A percentile compares a stretch with the other conserved stretches of the same genome.
These are phyloP conservation scores for Eucalyptus albens DNA, from an alignment of 345 rosid genomes.

Conservation along the genomic window DNA sequence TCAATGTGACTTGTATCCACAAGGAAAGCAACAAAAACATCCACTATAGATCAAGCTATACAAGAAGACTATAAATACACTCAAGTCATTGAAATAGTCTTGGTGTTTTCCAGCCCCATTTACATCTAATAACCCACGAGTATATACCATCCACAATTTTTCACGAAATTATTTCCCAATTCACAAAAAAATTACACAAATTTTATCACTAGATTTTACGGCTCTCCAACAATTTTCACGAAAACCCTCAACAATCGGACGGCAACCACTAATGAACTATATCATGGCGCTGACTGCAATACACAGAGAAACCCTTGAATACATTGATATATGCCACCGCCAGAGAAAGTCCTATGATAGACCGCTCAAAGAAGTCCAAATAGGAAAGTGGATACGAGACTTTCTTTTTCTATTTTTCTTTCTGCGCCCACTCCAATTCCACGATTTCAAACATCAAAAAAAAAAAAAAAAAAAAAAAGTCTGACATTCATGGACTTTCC, in stretches of 20 bases:
- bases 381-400: background rate
- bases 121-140: background rate
- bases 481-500: background rate
- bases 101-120: background rate
- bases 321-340: background rate
- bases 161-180: no score
- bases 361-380: background rate
- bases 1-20: background rate
- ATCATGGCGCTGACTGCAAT: background rate
- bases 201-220: no score
- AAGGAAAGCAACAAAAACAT: background rate
- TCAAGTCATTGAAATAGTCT: background rate
- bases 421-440: background rate
- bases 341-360: background rate
- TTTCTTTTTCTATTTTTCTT: background rate
- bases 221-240: background rate
- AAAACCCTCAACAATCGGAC: background rate
- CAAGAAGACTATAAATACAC: background rate
- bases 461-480: fast-evolving
- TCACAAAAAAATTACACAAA: no score
- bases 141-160: fast-evolving
- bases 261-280: background rate
- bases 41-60: fast-evolving
- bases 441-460: background rate
- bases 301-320: background rate